Base-by-base conservation (phyloP, 2,329 filamentous ascomycete species). In the Arthrobotrys sphaeroides region DNA sequence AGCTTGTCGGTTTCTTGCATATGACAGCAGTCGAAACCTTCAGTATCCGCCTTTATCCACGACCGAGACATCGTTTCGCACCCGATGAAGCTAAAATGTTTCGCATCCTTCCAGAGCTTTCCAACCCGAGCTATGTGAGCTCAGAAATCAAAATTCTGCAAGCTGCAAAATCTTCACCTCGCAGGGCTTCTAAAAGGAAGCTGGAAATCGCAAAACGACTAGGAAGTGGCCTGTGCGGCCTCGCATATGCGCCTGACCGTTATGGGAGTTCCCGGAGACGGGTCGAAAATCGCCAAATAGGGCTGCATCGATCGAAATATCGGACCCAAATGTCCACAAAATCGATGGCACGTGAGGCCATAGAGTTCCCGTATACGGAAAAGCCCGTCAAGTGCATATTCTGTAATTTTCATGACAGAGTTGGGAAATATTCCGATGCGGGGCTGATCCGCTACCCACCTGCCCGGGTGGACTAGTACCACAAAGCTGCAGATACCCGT, bases 361-460 rank as follows among this genome's bases (percentile, higher is more conserved):
- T 28, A 49, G 55, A 61, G 38, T 13, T 68, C 18, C 64, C 42
- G 9, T 28, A 38, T 68, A 13, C 13, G 51, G 59, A 20, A 33
- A 59, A 20, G 64, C 18, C 36, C 2, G 38, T 28, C 13, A 42
- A 38, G 16, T 59, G 64, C 51, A 55, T 36, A 13, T 68, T 26
- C 64, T 13, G 28, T 67, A n/a, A n/a, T 38, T 33, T 24, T 38
- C 20, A 66, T 26, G 42, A 66, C 51, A 53, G 6, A 43, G 12
- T 26, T 24, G 7, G 49, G 36, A 59, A 49, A 60, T 9, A 22
- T 16, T 51, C 68, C 59, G 49, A 38, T 28, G 60, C 60, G 57
- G 45, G 57, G 67, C 20, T 40, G 60, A 73, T 67, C 69, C 22
- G 36, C 38, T 67, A 12, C 53, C 69, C 69, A 67, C 60, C 53